Base-by-base conservation (phyloP, 768 basidiomycete species). In the Galerina marginata region DNA sequence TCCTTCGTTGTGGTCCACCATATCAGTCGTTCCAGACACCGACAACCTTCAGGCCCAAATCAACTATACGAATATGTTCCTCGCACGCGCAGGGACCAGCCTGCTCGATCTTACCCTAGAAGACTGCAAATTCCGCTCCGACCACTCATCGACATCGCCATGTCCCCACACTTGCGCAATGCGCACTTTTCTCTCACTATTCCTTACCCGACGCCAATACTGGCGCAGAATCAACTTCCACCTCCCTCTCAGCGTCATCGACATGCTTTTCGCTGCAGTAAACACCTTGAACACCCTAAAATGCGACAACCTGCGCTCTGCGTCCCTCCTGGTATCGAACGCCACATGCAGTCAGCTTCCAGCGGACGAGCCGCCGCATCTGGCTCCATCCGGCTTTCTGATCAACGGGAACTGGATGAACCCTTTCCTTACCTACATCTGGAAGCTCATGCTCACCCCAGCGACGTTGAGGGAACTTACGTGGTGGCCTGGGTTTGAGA, bases 191-290 rank as follows among this genome's bases (percentile, higher is more conserved):
- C 39, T 53, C 12, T 40, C 51, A 3, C 20, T 53, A 9, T 20
- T 53, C 12, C 11, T 53, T 9, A 26, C 51, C 2, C 10, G 39
- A 14, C 23, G 6, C 39, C 7, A 12, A 9, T 40, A 23, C 15
- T 53, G 51, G 51, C 51, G 51, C 38, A 40, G 9, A 37, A 53
- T 53, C 38, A 39, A 53, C 23, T 53, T 53, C 14, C 51, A 53
- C 23, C 23, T 53, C 12, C 42, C 51, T 0, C 39, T 39, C 51
- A 37, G 42, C 15, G 51, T 15, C 14, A 26, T 53, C 20, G 51
- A 53, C 15, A 40, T 53, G 23, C 14, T 53, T 4, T 26, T 42
- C 25, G 12, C 14, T 4, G 2, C 20, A 16, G 12, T 26, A 16
- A 14, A 16, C 29, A 20, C 51, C 2, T 26, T 11, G 10, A 40